Evolutionary conservation across 176 grass and related monocot genomes (phyloP).

Genomic region (Ampelocalamus luodianensis): DNA sequence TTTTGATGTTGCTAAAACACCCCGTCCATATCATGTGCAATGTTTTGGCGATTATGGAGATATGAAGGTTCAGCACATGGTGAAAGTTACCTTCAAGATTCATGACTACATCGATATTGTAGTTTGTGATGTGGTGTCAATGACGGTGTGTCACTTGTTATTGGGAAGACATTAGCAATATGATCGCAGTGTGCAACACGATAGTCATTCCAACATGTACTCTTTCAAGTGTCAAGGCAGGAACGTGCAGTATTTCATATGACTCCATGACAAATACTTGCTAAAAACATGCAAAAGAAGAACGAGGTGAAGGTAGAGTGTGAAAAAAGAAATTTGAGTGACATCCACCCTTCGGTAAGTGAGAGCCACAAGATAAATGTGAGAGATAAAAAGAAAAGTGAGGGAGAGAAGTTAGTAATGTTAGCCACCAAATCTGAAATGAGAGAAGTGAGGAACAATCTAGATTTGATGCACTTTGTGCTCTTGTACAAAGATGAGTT

Average conservation of each 20-base stretch:
- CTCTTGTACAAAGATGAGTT: too few relatives aligned
- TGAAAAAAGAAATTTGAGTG: not conserved
- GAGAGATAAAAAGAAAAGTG: not conserved
- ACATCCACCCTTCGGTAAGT: not conserved
- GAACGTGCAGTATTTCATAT: rapidly evolving
- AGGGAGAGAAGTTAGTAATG: not conserved
- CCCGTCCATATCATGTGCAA: not conserved
- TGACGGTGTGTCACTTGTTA: not conserved
- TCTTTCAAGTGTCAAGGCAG: rapidly evolving
- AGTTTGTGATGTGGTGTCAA: not conserved
- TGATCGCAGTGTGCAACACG: not conserved
- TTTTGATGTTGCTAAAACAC: too few relatives aligned
- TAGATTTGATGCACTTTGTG: too few relatives aligned
- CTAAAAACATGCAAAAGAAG: not conserved
- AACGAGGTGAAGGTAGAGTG: too few relatives aligned
- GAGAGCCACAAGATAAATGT: not conserved
- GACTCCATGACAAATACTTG: not conserved
- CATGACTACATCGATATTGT: rapidly evolving
- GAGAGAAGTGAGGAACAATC: too few relatives aligned
- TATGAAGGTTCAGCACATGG: not conserved
- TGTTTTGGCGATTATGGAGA: not conserved
- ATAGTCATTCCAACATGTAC: not conserved
- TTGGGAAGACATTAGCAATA: not conserved
- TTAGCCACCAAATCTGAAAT: too few relatives aligned
- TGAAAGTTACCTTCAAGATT: not conserved